Evolutionary conservation across 371 early-diverging fungal genomes (phyloP).

Genomic region (Capillidium heterosporum): DNA sequence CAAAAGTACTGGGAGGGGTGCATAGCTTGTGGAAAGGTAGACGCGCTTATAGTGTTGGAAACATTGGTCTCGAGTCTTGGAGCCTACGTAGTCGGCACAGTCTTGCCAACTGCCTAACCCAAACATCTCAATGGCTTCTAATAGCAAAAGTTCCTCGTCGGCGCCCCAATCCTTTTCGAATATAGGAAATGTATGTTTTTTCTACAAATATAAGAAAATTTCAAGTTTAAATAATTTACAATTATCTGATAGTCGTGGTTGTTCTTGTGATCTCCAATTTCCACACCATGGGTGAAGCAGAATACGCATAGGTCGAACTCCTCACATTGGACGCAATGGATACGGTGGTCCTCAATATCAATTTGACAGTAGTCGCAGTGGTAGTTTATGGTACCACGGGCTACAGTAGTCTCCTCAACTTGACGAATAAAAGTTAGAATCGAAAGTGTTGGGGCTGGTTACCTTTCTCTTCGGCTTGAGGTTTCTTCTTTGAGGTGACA

Average conservation of each 20-base stretch:
- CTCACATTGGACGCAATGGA: conserved; percentile 79
- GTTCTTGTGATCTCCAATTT: conserved; percentile 64
- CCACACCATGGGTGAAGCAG: conserved; percentile 79
- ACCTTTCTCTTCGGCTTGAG: too few species aligned
- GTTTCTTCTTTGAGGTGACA: too few species aligned
- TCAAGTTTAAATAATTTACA: conserved; percentile 15
- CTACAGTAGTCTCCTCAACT: not conserved
- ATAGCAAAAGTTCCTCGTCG: conserved; percentile 89
- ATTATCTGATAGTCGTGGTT: conserved; percentile 79
- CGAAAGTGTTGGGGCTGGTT: too few species aligned
- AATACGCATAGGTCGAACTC: conserved; percentile 92
- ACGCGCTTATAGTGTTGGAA: conserved; percentile 79
- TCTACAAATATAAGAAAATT: conserved; percentile 16
- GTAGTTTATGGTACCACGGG: conserved; percentile 24
- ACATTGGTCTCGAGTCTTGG: conserved; percentile 74
- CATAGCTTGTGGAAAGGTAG: conserved; percentile 50
- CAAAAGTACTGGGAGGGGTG: conserved; percentile 54
- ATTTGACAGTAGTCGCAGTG: conserved; percentile 85
- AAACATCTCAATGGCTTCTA: conserved; percentile 78
- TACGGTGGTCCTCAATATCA: conserved; percentile 72
- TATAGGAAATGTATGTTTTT: conserved; percentile 71
- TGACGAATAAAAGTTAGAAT: not conserved
- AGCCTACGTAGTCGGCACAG: conserved; percentile 81
- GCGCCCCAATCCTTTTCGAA: conserved; percentile 85
- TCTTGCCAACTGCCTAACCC: conserved; percentile 98